Base-by-base conservation (phyloP, 2,329 filamentous ascomycete genomes). In the Colletotrichum camelliae region DNA sequence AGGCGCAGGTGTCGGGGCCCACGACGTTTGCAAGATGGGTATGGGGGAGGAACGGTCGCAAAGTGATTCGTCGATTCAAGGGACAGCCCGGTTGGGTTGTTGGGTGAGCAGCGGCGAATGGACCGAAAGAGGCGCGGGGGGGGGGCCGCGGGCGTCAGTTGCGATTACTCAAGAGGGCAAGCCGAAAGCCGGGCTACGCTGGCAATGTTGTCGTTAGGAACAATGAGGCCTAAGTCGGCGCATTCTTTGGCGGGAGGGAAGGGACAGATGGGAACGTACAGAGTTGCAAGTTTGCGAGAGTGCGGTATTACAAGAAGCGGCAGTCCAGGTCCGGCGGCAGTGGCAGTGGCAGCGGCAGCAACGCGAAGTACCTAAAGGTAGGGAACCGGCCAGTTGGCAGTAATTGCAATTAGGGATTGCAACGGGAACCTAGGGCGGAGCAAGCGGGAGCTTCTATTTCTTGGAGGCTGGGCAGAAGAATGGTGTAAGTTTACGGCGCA, bases 31-130 rank as follows among this genome's bases (percentile, higher is more conserved):
- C 71, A 61, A 62, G 60, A 70, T 43, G 52, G 60, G 67, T 65
- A 71, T 37, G 67, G 71, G 62, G 74, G 43, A 76, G 61, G 71
- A 62, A 71, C 66, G 67, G 72, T 67, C 66, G 66, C 74, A 71
- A 75, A 67, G 66, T 76, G 72, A 67, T 71, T 75, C 66, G 74
- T 71, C 72, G 72, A 21, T 71, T 62, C 74, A 75, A 71, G 74
- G 74, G 31, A 69, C 18, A 74, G 74, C 74, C 74, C 48, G 48
- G 74, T 69, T 61, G 64, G 48, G 70, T 48, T 65, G 21, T 29
- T 33, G 62, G 66, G 60, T 62, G 71, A 76, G 67, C 37, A 62
- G 48, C 37, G 48, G 37, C 29, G 62, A 73, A 73, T 67, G 66
- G 72, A 24, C 39, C 64, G 37, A 67, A 72, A 55, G 35, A 71